Evolutionary conservation across 805 yeast species (phyloP), one percentile per base, ranked within the genome.

Genomic region (Priceomyces haplophilus): DNA sequence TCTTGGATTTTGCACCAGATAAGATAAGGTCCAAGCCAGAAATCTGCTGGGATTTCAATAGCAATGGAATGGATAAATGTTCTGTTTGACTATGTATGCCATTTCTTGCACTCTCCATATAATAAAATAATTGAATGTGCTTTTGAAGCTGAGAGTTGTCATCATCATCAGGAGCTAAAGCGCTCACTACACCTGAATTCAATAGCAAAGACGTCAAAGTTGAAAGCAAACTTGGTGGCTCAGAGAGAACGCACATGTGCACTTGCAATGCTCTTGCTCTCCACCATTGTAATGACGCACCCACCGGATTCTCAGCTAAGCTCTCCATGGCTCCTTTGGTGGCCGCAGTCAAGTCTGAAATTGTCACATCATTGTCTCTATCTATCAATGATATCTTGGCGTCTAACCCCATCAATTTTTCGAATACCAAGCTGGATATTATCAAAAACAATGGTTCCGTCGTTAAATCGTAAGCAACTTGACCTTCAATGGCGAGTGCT

Each of bases 1-100:
- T 74, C 58, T 82, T 84, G 7, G 96, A 97, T 52, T 82, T 82
- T 43, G 93, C 86, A 51, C 98, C 98, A 1, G 97, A 85, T 36
- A 91, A 65, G 0, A 83, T 76, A 49, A 83, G 76, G 38, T 76
- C 67, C 37, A 88, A 72, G 1, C 79, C 75, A 0, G 89, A 79
- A 8, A 83, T 56, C 11, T 75, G 73, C 34, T 79, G 75, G 2
- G 82, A 87, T 47, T 74, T 75, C 1, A 67, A 61, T 46, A 86
- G 65, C 3, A 79, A 71, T 6, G 81, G 79, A 17, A 74, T 61
- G 1, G 84, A 73, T 25, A 81, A 59, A 48, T 80, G 78, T 54
- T 86, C 95, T 18, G 85, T 73, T 39, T 78, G 78, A 17, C 83
- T 76, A 31, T 82, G 82, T 16, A 85, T 57, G 1, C 81, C 76